Evolutionary conservation across 2,329 filamentous ascomycete species (phyloP), one percentile per base, ranked within the genome.

Genomic region (Talaromyces piceae): DNA sequence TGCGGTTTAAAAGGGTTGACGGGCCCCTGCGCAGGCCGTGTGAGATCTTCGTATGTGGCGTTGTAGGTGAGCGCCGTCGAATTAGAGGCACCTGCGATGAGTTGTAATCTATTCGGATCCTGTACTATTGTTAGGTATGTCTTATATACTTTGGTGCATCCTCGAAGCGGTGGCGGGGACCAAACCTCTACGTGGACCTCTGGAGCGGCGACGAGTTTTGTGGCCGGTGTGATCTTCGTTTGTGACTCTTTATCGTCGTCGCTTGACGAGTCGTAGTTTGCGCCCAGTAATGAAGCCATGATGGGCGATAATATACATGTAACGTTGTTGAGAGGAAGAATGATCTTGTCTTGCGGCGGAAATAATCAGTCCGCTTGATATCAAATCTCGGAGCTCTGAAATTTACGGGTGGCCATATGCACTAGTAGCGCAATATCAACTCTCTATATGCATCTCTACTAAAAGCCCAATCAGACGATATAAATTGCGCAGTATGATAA

Each of bases 1-100:
- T 82, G 77, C 58, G 84, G 77, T 64, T 82, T 83, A 69, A 88
- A 91, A 1, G 88, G 88, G 63, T 91, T 91, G 22, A 77, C 71
- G 30, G 88, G 88, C 0, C 88, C 88, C 54, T 83, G 70, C 7
- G 74, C 72, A 1, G 85, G 80, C 53, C 82, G 79, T 44, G 81
- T 78, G 37, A 91, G 74, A 61, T 88, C 83, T 59, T 87, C 83
- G 59, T 84, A 86, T n/a, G 84, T 84, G 50, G 74, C 73, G 62
- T 78, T 78, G 62, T 76, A 77, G 33, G 74, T 73, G 49, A 79
- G 70, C 22, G 71, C 66, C 53, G 68, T 73, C 39, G 76, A 75
- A 0, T 73, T 75, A 3, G 47, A 37, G 37, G 76, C 73, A 52
- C 77, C 77, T 54, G 75, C 70, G 33, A 79, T 70, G 57, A 78